These are phyloP conservation scores for Reutealis trisperma DNA, from an alignment of 345 rosid species.

Conservation along the genomic window DNA sequence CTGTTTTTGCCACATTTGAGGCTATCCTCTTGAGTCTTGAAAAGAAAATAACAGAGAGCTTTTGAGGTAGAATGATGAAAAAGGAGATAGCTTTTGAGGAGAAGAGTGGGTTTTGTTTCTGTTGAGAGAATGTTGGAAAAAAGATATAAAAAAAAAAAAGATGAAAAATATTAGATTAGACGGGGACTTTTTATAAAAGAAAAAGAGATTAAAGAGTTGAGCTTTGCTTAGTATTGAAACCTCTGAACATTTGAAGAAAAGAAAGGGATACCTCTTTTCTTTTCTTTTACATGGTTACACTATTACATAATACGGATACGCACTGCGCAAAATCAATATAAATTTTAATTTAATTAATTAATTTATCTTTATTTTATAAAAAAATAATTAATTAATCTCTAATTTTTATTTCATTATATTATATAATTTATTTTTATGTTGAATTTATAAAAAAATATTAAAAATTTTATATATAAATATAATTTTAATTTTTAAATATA, in stretches of 20 bases:
- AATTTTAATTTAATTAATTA: too few species aligned
- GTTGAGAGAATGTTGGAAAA: conserved; percentile 19
- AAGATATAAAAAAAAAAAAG: not conserved
- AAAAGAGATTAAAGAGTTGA: not conserved
- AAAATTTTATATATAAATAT: too few species aligned
- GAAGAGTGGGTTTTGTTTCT: not conserved
- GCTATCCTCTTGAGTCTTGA: not conserved
- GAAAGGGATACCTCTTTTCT: conserved; percentile 39
- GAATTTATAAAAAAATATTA: too few species aligned
- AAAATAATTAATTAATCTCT: too few species aligned
- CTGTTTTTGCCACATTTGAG: conserved; percentile 54
- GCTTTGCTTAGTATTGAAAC: conserved; percentile 48
- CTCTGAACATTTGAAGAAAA: conserved; percentile 41
- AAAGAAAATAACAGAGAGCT: not conserved
- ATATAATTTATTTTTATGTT: too few species aligned
- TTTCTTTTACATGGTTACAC: too few species aligned
- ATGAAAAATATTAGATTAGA: not conserved
- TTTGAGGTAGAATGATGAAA: conserved; percentile 13
- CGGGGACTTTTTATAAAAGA: conserved; percentile 17
- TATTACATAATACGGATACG: too few species aligned
- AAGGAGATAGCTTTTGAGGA: conserved; percentile 15
- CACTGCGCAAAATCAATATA: too few species aligned
- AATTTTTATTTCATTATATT: too few species aligned
- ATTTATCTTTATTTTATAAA: too few species aligned
- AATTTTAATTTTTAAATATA: too few species aligned